Base-by-base conservation (phyloP, 306 rosid genomes). In the Lablab purpureus region DNA sequence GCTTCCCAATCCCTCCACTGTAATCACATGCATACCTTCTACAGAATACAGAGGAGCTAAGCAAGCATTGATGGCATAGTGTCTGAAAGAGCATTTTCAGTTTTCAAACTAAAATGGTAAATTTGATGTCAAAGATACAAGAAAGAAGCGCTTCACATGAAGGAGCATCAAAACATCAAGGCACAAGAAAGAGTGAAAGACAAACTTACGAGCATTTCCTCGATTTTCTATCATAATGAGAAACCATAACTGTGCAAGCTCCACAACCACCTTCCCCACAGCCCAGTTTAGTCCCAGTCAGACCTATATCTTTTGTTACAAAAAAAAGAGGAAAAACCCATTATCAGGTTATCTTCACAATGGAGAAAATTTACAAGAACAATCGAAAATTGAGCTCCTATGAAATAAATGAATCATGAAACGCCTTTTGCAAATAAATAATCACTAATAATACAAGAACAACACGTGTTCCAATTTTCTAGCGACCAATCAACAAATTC, bases 211-310 rank as follows among this genome's bases (percentile, higher is more conserved):
- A 60, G 77, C 93, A 88, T 90, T 87, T 95, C 82, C 67, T 84
- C 84, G 72, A 43, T 55, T 51, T 85, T 55, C 78, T 77, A 72
- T 90, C 91, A 80, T 88, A 92, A 41, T 78, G 86, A 19, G 99
- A 92, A 82, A 93, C 97, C 99, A 95, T 95, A 75, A 92, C 97
- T 30, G 99, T 95, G 84, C 99, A 92, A 78, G 99, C 99, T 86
- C 99, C 98, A 84, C 99, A 94, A 74, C 99, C 99, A 65, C 99
- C 99, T 87, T 94, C 99, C 22, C 98, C 98, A 21, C 99, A 95
- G 9, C 99, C 98, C 37, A 92, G 97, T 88, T 95, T 95, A 75
- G 99, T 92, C 72, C 99, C 98, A 1, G 94, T 95, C 78, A 95
- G 80, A 63, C 99, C 88, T 58, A 82, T 78, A 75, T 90, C 92